Percentiles rank a stretch among this genome's conserved stretches.
Evolutionary conservation across 2,329 filamentous ascomycete genomes (phyloP).

Genomic region (Exophiala viscosa): DNA sequence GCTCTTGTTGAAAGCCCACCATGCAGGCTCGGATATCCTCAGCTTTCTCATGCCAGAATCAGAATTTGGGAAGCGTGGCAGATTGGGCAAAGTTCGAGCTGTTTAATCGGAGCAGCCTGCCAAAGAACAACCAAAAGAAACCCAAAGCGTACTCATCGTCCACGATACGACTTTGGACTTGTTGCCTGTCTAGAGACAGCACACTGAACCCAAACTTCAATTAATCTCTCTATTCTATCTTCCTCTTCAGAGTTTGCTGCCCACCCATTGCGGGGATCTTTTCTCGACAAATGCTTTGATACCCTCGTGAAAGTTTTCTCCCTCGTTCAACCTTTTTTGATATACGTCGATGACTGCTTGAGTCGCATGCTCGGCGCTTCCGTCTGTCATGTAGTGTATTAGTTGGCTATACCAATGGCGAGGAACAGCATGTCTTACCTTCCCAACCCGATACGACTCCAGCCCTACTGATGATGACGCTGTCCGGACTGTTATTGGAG

Average conservation of each 20-base stretch:
- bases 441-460: constrained; percentile 72
- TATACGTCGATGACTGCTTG: constrained; percentile 56
- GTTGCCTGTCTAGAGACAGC: not conserved
- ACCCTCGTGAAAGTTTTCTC: constrained; percentile 71
- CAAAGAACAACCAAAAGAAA: too few relatives aligned
- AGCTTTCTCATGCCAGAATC: too few relatives aligned
- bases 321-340: constrained; percentile 39
- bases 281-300: constrained; percentile 73
- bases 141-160: too few relatives aligned
- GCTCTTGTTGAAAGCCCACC: too few relatives aligned
- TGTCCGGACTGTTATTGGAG: constrained; percentile 66
- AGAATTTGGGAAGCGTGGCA: too few relatives aligned
- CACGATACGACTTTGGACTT: not conserved
- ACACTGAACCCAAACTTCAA: not conserved
- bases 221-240: not conserved
- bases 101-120: too few relatives aligned
- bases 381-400: constrained; percentile 34
- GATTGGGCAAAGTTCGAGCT: too few relatives aligned
- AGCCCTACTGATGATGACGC: constrained; percentile 68
- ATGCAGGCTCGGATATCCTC: too few relatives aligned
- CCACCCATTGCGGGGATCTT: constrained; percentile 64
- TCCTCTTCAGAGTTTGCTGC: constrained; percentile 36
- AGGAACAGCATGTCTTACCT: not conserved
- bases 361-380: constrained; percentile 63
- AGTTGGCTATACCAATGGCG: too few relatives aligned